Base-by-base conservation (phyloP, 805 yeast species). In the Citeromyces matritensis region DNA sequence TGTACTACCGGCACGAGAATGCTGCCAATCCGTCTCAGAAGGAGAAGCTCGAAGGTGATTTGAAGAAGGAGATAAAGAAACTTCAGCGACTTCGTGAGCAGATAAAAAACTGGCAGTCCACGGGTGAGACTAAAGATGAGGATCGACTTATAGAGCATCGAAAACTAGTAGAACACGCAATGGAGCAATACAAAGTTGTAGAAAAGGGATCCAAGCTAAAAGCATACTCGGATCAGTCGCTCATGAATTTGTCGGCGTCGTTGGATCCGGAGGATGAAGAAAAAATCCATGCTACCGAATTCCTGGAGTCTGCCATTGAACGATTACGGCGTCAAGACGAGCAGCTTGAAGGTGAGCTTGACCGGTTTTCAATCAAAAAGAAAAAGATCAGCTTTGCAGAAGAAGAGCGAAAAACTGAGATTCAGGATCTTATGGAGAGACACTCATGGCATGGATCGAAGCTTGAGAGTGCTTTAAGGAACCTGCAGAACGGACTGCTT, bases 241-340 rank as follows among this genome's bases (percentile, higher is more conserved):
- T 69, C 40, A 60, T 67, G 52, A 65, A 58, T 35, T 48, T 62
- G 39, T 59, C 53, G 30, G 53, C 47, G 25, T 34, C 36, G 23
- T 48, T 50, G 25, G 50, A 48, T 15, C 88, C 93, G 3, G 77
- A 72, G 36, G 86, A 82, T 44, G 71, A 73, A 44, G 81, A 78
- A 51, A 78, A 75, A 45, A 71, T 67, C 36, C 94, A 82, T 35
- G 78, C 84, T 9, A 60, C 67, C 27, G 67, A 69, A 26, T 88
- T 85, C 49, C 57, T 86, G 12, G 69, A 73, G 37, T 69, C 65
- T 15, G 65, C 76, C 47, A 57, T 83, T 39, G 96, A 83, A 31
- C 91, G 81, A 48, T 59, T 85, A 35, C 77, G 72, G 42, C 74
- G 74, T 42, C 97, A 88, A 47, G 65, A 70, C 36, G 96, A 86